Percentiles rank a stretch among this genome's conserved stretches.
Evolutionary conservation across 2,329 filamentous ascomycete genomes (phyloP).

Genomic region (Aspergillus vadensis): DNA sequence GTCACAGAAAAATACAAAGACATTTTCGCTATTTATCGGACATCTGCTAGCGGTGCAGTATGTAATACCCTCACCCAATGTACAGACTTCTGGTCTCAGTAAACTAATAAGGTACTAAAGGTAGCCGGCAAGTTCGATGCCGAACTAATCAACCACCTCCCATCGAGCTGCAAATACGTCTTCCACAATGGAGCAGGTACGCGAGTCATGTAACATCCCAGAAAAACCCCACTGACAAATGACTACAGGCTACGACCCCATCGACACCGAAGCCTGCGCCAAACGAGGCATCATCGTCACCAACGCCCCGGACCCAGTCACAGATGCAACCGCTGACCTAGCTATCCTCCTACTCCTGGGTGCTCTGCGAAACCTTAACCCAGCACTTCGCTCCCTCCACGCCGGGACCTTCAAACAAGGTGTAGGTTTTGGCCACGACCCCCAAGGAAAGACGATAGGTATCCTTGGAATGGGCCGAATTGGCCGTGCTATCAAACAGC

Average conservation of each 20-base stretch:
- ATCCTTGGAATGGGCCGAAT: background rate
- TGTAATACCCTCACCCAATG: background rate
- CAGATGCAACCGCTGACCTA: slow-evolving; percentile 75
- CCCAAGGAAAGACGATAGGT: background rate
- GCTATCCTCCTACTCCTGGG: slow-evolving; percentile 74
- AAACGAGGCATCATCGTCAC: slow-evolving; percentile 56
- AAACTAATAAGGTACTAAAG: background rate
- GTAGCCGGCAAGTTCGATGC: slow-evolving; percentile 6
- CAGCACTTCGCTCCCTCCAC: background rate
- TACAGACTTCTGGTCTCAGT: background rate
- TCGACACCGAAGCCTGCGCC: slow-evolving; percentile 68
- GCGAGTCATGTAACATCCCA: background rate
- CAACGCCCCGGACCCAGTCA: slow-evolving; percentile 71
- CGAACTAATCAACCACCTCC: background rate
- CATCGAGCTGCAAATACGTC: slow-evolving; percentile 8
- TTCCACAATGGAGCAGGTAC: slow-evolving; percentile 60
- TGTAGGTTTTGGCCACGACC: background rate
- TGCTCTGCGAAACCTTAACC: slow-evolving; percentile 59
- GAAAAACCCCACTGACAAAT: too few relatives aligned
- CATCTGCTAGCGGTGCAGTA: slow-evolving; percentile 4
- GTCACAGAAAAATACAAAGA: background rate
- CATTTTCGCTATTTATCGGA: slow-evolving; percentile 4
- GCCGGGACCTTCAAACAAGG: background rate
- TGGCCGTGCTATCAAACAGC: background rate
- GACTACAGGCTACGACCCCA: slow-evolving; percentile 65